phyloP scores from a whole-genome alignment of 495 filamentous ascomycete species.

The Podospora appendiculata region DNA sequence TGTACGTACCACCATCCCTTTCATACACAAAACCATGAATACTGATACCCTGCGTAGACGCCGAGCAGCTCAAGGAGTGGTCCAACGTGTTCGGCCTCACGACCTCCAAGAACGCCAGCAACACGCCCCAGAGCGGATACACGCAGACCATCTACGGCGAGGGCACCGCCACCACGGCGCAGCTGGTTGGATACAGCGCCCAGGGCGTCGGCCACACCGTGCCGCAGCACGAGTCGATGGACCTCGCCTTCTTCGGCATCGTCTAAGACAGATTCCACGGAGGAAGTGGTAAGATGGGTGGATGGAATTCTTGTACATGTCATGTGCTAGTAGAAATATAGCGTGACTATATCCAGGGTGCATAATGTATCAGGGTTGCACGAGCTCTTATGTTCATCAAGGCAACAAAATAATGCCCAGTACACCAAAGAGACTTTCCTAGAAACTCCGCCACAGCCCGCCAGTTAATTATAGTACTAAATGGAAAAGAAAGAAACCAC shows the following conservation, averaged over 20 bases:
- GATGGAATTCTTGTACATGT: no score
- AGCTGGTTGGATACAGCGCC: conserved; percentile 41
- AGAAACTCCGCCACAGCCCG: no score
- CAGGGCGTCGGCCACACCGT: conserved; percentile 41
- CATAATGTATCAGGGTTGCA: no score
- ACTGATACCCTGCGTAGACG: conserved; percentile 2
- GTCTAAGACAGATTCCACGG: no score
- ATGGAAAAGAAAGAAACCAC: no score
- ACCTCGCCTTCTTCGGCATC: conserved; percentile 41
- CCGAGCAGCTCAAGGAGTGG: conserved; percentile 20
- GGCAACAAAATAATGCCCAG: no score
- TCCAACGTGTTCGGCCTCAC: conserved; percentile 33
- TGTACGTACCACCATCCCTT: conserved; percentile 10
- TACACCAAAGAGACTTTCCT: no score
- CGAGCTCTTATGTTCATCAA: no score
- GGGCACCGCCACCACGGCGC: conserved; percentile 28
- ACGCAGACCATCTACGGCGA: conserved; percentile 48
- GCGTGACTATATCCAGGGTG: no score
- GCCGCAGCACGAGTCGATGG: conserved; percentile 33
- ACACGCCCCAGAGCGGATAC: conserved; percentile 43
- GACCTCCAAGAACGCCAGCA: conserved; percentile 25
- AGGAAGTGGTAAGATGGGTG: no score
- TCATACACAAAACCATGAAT: neutral
- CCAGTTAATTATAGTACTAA: no score
- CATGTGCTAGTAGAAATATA: no score